Base-by-base conservation (phyloP, 2,329 filamentous ascomycete species). In the Uncinocarpus reesii region DNA sequence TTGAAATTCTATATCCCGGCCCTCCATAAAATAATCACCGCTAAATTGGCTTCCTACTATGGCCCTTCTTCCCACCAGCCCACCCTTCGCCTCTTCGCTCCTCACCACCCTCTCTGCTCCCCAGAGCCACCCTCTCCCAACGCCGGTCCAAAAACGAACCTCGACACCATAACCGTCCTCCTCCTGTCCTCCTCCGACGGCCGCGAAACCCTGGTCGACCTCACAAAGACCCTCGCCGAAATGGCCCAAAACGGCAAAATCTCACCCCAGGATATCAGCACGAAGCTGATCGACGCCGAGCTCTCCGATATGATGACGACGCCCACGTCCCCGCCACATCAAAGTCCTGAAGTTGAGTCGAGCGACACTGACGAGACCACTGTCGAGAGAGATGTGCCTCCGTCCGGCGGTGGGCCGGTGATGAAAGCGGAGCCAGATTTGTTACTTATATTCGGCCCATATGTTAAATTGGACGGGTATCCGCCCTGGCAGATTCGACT, bases 401-500 rank as follows among this genome's bases (percentile, higher is more conserved):
- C 51, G 13, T n/a, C n/a, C n/a, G n/a, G n/a, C n/a, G 40, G 29
- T 32, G 28, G 32, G 21, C 20, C 23, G 3, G 34, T 55, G 44
- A 81, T 94, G 52, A 92, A 93, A 76, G 75, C 78, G 7, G 90
- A 98, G 67, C 92, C 92, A 1, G 89, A 96, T 63, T 72, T 98
- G 11, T 71, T 98, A 50, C 78, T 98, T 47, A 71, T 95, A 7
- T 98, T 98, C 64, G 81, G 84, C 1, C 86, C 89, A 3, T 79
- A 81, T 42, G 80, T 96, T 47, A 82, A 88, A 62, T 69, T 98
- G 37, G 82, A 87, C 47, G 88, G 92, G 7, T 98, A 96, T 63
- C 92, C 92, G 7, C 92, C 92, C 1, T 98, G 92, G 92, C 92
- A 95, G 68, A 78, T 96, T 53, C 79, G 92, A 36, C 71, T 98